A percentile compares a stretch with the other conserved stretches of the same genome.
These are phyloP conservation scores for Holtermannia corniformis DNA, from an alignment of 768 basidiomycete genomes.

Conservation along the genomic window DNA sequence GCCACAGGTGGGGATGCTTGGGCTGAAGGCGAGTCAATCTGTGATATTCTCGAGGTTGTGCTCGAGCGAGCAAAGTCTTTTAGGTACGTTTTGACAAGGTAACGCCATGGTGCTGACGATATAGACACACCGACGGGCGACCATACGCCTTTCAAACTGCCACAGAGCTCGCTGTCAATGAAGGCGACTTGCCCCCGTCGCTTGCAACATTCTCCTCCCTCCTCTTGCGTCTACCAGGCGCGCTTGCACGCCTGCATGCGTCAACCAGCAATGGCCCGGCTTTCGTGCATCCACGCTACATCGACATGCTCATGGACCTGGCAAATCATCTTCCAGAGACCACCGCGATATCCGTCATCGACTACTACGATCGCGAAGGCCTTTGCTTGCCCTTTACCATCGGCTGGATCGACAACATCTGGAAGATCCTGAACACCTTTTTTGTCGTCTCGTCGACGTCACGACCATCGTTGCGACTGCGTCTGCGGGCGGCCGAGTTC, in stretches of 20 bases:
- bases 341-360: slow-evolving; percentile 29
- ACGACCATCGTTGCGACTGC: slow-evolving; percentile 4
- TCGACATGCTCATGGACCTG: slow-evolving; percentile 39
- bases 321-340: slow-evolving; percentile 36
- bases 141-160: neutral
- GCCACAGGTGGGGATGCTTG: slow-evolving; percentile 22
- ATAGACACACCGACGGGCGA: neutral
- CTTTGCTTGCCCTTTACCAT: slow-evolving; percentile 37
- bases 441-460: slow-evolving; percentile 9
- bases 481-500: slow-evolving; percentile 21
- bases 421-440: slow-evolving; percentile 34
- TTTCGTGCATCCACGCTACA: slow-evolving; percentile 32
- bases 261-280: slow-evolving; percentile 14
- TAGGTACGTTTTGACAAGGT: neutral
- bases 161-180: neutral
- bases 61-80: neutral
- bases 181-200: slow-evolving; percentile 7
- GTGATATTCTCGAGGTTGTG: slow-evolving; percentile 23
- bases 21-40: slow-evolving; percentile 27
- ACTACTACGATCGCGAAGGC: slow-evolving; percentile 35
- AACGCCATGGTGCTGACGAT: neutral
- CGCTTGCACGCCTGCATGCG: slow-evolving; percentile 24
- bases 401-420: slow-evolving; percentile 40
- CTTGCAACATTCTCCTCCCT: slow-evolving; percentile 20
- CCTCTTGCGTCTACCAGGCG: slow-evolving; percentile 24